Base-by-base conservation (phyloP, 2,329 filamentous ascomycete species). In the Chrysoporthe cubensis region DNA sequence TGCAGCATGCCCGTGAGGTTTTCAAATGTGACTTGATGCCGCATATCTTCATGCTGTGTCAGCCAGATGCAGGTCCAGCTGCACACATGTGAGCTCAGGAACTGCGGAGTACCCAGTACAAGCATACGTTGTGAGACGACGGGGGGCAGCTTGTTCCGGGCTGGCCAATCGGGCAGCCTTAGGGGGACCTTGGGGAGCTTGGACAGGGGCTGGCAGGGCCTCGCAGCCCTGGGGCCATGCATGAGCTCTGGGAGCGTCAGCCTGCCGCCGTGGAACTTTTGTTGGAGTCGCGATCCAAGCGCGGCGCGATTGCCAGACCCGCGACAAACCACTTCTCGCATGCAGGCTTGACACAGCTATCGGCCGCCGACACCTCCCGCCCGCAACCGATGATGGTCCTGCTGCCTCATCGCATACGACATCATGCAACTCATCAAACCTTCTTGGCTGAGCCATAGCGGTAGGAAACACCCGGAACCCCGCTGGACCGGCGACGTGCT, bases 371-470 rank as follows among this genome's bases (percentile, higher is more conserved):
- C 50, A 52, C 62, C 58, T 11, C 59, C 42, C 7, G 11, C 42
- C 59, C 42, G 42, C 43, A 46, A 46, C 26, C 48, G 59, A 70
- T 67, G 64, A 70, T 70, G 68, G 66, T 68, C 62, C 60, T 42
- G 44, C 59, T 43, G 56, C 66, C 44, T 43, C 61, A 58, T 64
- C 66, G 56, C 65, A 59, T 50, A 56, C 68, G 58, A 63, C 68
- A 64, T 52, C 62, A 71, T 95, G 92, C 90, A 89, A 83, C 88
- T 97, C 81, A 93, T 96, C 80, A 97, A 96, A 88, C 95, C 95
- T 74, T 89, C 92, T 78, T 98, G 95, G 94, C 89, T 98, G 76
- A 95, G 92, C 78, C 95, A 97, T 83, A 94, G 93, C 81, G 94
- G 91, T 92, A 82, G 71, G 82, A 79, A 67, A n/a, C n/a, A 18